Base-by-base conservation (phyloP, 2,329 filamentous ascomycete genomes). In the Tolypocladium inflatum region DNA sequence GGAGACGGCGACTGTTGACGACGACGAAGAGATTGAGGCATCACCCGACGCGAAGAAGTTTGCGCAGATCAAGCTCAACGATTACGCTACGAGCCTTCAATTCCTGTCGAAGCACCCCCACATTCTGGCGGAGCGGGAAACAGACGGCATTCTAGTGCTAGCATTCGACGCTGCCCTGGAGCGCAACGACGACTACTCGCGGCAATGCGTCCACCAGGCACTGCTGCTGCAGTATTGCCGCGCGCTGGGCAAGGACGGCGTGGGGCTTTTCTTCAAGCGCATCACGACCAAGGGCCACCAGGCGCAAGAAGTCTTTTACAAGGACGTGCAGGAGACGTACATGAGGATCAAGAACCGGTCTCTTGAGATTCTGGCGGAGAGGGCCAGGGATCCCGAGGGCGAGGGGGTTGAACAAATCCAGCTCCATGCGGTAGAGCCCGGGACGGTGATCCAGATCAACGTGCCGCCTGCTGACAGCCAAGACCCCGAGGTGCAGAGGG, bases 201-300 rank as follows among this genome's bases (percentile, higher is more conserved):
- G 87, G 54, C 90, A 93, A 71, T 97, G 87, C 73, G 91, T 99
- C 26, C 94, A 99, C 74, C 92, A 97, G 71, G 93, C 89, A 3
- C 80, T 97, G 19, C 80, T 99, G 15, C 77, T 99, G 45, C 94
- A 99, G 72, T 99, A 99, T 77, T 99, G 94, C 75, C 85, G 93
- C 11, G 88, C 91, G 48, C 80, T 99, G 8, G 92, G 93, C 61
- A 85, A 84, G 63, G 91, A 97, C 66, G 93, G 93, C 26, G 91
- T 97, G 10, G 83, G 85, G 7, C 76, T 97, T 37, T 99, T 99
- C 80, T 99, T 99, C 82, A 96, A 94, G 76, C 88, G 93, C 59
- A 92, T 99, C 71, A 94, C 89, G 26, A 96, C 89, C 4, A 85
- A 85, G 65, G 90, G 88, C 38, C 93, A 99, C 74, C 88, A 96